These are phyloP conservation scores for Solanum bulbocastanum DNA, from an alignment of 257 asterid genomes.

Conservation along the genomic window DNA sequence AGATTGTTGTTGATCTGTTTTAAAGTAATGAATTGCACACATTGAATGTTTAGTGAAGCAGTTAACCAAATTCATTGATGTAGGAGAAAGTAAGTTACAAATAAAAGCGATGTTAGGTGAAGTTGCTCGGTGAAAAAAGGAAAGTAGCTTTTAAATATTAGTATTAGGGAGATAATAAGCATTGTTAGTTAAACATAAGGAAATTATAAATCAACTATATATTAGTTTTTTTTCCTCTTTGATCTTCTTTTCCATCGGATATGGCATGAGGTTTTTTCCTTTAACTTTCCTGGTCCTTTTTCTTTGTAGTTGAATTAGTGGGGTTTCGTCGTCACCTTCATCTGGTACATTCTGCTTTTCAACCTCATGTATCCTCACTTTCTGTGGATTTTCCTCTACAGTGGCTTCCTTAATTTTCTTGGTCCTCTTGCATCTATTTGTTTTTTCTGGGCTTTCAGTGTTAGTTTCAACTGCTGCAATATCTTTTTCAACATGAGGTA, in stretches of 20 bases:
- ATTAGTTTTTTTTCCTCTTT: background rate
- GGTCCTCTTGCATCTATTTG: background rate
- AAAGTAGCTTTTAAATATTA: too few relatives aligned
- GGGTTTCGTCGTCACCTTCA: background rate
- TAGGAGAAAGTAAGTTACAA: background rate
- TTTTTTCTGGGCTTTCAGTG: background rate
- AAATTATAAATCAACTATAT: background rate
- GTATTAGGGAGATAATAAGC: background rate
- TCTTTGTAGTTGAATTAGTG: background rate
- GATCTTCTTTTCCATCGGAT: too few relatives aligned
- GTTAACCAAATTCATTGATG: background rate
- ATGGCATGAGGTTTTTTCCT: too few relatives aligned
- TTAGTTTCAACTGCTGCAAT: background rate
- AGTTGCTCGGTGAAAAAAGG: background rate
- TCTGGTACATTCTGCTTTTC: background rate
- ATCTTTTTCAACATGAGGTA: background rate
- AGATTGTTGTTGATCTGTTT: too few relatives aligned
- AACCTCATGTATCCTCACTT: background rate
- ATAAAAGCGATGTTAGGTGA: background rate
- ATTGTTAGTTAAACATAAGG: background rate
- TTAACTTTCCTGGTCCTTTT: too few relatives aligned
- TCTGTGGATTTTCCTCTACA: too few relatives aligned
- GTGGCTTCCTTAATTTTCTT: too few relatives aligned
- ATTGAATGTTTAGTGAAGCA: too few relatives aligned
- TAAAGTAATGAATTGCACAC: background rate